Base-by-base conservation (phyloP, 768 basidiomycete genomes). In the Omphalotus guepiniiformis region DNA sequence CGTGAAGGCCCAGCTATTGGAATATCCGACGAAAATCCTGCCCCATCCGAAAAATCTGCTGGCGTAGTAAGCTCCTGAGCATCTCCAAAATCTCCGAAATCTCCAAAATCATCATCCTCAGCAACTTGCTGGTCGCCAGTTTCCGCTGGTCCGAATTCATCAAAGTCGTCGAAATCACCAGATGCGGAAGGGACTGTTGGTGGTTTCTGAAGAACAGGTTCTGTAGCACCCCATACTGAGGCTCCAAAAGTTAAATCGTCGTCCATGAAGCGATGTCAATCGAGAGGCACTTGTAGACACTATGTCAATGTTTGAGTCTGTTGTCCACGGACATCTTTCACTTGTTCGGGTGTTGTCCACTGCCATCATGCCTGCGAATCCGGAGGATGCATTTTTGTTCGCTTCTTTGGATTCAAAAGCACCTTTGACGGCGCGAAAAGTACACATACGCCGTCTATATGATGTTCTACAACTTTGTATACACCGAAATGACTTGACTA, bases 21-120 rank as follows among this genome's bases (percentile, higher is more conserved):
- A 28, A 64, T 52, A 56, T 70, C 64, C 40, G 68, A 68, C 41
- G 55, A 65, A 58, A 78, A 72, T 16, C 53, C 61, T 12, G 51
- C 58, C 19, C 55, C 58, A 27, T 66, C 70, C 16, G 53, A 60
- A 53, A 80, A 77, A 16, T 60, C 59, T 47, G 59, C 58, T 38
- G 64, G 60, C 29, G 59, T 52, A 44, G 35, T 32, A 44, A 39
- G 27, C 27, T 53, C 61, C 52, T 71, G 59, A 61, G 75, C 80
- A 53, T 88, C 88, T 55, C 82, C 88, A 63, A 92, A 92, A 58
- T 93, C 92, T 15, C 85, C 89, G 64, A 92, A 92, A 55, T 92
- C 89, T 41, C 82, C 88, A 64, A 90, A 90, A 49, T 90, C 88
- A 55, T 90, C 91, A 38, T 87, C 84, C 12, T 70, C 75, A 2